phyloP scores from a whole-genome alignment of 768 basidiomycete species.

The Agrocybe praecox region DNA sequence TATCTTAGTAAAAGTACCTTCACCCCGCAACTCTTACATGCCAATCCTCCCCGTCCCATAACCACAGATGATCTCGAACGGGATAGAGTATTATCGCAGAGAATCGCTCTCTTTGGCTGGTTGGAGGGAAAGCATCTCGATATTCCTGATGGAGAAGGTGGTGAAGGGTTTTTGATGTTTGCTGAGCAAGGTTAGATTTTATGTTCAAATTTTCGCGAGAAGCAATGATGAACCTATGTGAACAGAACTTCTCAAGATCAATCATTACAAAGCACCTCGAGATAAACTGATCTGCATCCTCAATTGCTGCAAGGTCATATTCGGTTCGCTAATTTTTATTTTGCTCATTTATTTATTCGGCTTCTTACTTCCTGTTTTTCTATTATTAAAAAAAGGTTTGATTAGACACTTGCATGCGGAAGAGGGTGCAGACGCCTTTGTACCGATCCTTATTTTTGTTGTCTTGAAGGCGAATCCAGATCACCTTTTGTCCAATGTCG shows the following conservation, averaged over 20 bases:
- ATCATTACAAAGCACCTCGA: conserved; percentile 97
- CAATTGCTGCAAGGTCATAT: conserved; percentile 99
- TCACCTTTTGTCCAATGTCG: conserved; percentile 92
- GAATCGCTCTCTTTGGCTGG: conserved; percentile 92
- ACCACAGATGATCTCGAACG: conserved; percentile 97
- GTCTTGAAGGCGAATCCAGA: conserved; percentile 94
- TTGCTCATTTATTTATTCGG: no score
- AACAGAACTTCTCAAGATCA: conserved; percentile 90
- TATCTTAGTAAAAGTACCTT: conserved; percentile 68
- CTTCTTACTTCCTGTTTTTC: not conserved
- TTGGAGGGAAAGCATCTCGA: conserved; percentile 88
- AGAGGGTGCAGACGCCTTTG: conserved; percentile 91
- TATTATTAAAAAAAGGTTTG: conserved; percentile 56
- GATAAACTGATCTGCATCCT: conserved; percentile 98
- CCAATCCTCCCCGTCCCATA: conserved; percentile 70
- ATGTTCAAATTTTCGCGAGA: not conserved
- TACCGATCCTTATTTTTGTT: conserved; percentile 93
- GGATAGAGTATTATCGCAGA: conserved; percentile 87
- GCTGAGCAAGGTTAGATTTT: conserved; percentile 74
- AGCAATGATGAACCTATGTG: conserved; percentile 1
- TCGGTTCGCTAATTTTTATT: conserved; percentile 60
- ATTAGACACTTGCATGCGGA: conserved; percentile 86
- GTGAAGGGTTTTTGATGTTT: conserved; percentile 84
- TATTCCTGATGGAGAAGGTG: conserved; percentile 75
- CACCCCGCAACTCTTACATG: conserved; percentile 77